These are phyloP conservation scores for Oryza glumipatula DNA, from an alignment of 176 grass and related monocot genomes.

Conservation along the genomic window DNA sequence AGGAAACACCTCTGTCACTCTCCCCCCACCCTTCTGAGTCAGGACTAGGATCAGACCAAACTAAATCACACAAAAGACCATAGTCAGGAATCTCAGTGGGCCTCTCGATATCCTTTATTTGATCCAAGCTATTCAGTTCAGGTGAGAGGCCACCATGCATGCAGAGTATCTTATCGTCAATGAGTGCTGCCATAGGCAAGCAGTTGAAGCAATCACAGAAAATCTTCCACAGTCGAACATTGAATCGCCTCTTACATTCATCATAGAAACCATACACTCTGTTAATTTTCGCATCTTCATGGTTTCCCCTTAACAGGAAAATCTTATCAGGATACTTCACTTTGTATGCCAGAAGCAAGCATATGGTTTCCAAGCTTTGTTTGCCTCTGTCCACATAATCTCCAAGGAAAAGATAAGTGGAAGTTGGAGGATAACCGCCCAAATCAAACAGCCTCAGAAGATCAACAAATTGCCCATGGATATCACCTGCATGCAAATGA, in stretches of 20 bases:
- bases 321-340: constrained; percentile 79
- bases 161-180: constrained; percentile 72
- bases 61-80: constrained; percentile 76
- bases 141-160: constrained; percentile 85
- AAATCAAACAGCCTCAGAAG: constrained; percentile 73
- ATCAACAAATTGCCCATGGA: constrained; percentile 80
- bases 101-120: constrained; percentile 73
- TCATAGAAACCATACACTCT: constrained; percentile 88
- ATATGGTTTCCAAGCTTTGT: constrained; percentile 82
- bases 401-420: constrained; percentile 81
- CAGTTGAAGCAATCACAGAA: constrained; percentile 89
- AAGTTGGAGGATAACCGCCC: constrained; percentile 75
- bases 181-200: constrained; percentile 72
- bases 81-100: constrained; percentile 77
- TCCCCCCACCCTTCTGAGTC: constrained; percentile 71
- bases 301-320: constrained; percentile 74
- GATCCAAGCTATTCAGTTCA: constrained; percentile 72
- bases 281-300: constrained; percentile 86
- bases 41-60: constrained; percentile 79
- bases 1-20: constrained; percentile 85
- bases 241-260: constrained; percentile 84
- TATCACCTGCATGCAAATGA: constrained; percentile 57
- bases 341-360: constrained; percentile 79
- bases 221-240: constrained; percentile 83
- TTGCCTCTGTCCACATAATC: constrained; percentile 86